Conservation (phyloP, 805 yeast species). For the Novakomyces olei region DNA sequence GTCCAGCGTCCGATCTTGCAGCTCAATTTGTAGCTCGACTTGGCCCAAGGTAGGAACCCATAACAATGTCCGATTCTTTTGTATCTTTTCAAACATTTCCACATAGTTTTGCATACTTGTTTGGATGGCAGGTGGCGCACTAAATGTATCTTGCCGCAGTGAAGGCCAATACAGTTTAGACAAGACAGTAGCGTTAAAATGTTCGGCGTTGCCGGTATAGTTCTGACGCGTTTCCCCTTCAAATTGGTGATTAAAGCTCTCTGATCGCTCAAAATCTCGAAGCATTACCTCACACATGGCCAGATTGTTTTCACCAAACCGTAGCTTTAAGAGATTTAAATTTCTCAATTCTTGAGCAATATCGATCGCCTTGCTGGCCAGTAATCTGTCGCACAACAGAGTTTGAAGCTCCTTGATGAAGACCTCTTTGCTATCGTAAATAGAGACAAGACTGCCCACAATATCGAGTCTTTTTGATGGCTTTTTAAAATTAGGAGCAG, state of each 20-base stretch:
- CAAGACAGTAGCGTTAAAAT: conserved; percentile 36
- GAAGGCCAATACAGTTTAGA: conserved; percentile 71
- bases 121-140: conserved; percentile 27
- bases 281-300: conserved; percentile 67
- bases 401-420: conserved; percentile 44
- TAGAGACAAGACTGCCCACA: conserved; percentile 46
- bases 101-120: conserved; percentile 24
- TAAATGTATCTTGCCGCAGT: conserved; percentile 22
- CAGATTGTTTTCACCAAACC: conserved; percentile 48
- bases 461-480: conserved; percentile 24
- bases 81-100: conserved; percentile 20
- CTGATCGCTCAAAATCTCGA: conserved; percentile 40
- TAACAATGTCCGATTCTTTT: conserved; percentile 36
- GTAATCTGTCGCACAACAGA: conserved; percentile 35
- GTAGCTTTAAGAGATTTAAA: conserved; percentile 31
- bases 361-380: conserved; percentile 20
- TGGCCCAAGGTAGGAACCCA: conserved; percentile 38
- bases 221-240: conserved; percentile 12
- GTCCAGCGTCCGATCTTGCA: conserved; percentile 21
- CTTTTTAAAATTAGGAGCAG: conserved; percentile 54
- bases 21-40: conserved; percentile 35
- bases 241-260: conserved; percentile 21
- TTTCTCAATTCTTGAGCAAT: conserved; percentile 11
- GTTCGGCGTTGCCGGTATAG: too few relatives aligned
- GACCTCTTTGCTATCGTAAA: conserved; percentile 45